These are phyloP conservation scores for Cladochytrium replicatum DNA, from an alignment of 192 early-diverging fungal species.

Conservation along the genomic window DNA sequence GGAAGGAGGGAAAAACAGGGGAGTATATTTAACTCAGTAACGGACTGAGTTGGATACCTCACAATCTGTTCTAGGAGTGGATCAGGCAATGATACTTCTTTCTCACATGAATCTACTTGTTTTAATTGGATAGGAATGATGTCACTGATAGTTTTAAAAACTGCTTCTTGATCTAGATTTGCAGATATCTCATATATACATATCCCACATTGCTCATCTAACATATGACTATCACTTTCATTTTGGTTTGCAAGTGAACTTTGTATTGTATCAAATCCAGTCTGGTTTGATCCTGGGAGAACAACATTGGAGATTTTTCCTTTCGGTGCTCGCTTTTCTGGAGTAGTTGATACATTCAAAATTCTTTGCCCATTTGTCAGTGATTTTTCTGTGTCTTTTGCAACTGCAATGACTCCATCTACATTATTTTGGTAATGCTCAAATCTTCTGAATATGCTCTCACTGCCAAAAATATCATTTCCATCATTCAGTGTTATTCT, in stretches of 20 bases:
- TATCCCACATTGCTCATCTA: too few species aligned
- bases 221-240: too few species aligned
- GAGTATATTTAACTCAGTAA: too few species aligned
- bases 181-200: slow-evolving; percentile 36
- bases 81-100: slow-evolving; percentile 21
- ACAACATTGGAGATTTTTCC: background rate
- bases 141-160: slow-evolving; percentile 31
- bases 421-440: background rate
- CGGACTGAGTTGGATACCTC: slow-evolving; percentile 23
- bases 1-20: slow-evolving; percentile 18
- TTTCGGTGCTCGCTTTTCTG: background rate
- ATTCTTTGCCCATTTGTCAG: slow-evolving; percentile 1
- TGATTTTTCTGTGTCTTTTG: slow-evolving; percentile 10
- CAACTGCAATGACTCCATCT: background rate
- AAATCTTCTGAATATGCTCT: background rate
- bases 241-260: too few species aligned
- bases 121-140: slow-evolving; percentile 20
- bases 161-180: slow-evolving; percentile 26
- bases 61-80: slow-evolving; percentile 35
- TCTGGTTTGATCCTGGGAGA: too few species aligned
- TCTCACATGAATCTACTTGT: slow-evolving; percentile 11
- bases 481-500: background rate
- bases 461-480: background rate
- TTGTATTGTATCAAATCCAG: too few species aligned
- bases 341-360: background rate